phyloP scores from a whole-genome alignment of 805 yeast genomes.

The Barnettozyma pratensis region DNA sequence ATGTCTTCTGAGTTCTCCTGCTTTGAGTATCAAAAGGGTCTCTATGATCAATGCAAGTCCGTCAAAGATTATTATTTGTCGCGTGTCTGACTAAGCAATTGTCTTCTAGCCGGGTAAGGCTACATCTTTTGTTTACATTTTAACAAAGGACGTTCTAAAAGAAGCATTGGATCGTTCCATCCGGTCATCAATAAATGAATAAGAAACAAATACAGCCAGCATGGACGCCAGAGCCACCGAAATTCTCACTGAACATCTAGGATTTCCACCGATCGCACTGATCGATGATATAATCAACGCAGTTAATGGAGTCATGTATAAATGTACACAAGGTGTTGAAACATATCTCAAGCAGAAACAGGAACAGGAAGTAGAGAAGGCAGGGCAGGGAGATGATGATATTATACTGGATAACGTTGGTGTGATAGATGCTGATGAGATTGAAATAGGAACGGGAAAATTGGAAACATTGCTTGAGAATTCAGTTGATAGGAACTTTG shows the following conservation, averaged over 20 bases:
- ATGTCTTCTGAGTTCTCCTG: too few relatives aligned
- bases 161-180: too few relatives aligned
- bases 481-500: constrained; percentile 76
- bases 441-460: constrained; percentile 73
- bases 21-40: too few relatives aligned
- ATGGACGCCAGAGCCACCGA: constrained; percentile 31
- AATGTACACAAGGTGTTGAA: constrained; percentile 77
- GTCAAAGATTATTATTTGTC: too few relatives aligned
- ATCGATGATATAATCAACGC: constrained; percentile 87
- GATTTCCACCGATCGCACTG: constrained; percentile 74
- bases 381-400: constrained; percentile 1
- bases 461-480: constrained; percentile 72
- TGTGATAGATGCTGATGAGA: constrained; percentile 32
- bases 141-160: too few relatives aligned
- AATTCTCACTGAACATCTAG: constrained; percentile 79
- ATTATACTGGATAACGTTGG: constrained; percentile 23
- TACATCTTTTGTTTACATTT: too few relatives aligned
- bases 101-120: too few relatives aligned
- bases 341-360: constrained; percentile 41
- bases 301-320: constrained; percentile 77
- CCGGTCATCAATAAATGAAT: too few relatives aligned
- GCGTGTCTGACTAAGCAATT: too few relatives aligned
- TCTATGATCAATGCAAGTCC: too few relatives aligned
- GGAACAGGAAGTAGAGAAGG: constrained; percentile 4
- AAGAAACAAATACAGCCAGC: neutral